Evolutionary conservation across 345 rosid genomes (phyloP).

Genomic region (Heritiera littoralis): DNA sequence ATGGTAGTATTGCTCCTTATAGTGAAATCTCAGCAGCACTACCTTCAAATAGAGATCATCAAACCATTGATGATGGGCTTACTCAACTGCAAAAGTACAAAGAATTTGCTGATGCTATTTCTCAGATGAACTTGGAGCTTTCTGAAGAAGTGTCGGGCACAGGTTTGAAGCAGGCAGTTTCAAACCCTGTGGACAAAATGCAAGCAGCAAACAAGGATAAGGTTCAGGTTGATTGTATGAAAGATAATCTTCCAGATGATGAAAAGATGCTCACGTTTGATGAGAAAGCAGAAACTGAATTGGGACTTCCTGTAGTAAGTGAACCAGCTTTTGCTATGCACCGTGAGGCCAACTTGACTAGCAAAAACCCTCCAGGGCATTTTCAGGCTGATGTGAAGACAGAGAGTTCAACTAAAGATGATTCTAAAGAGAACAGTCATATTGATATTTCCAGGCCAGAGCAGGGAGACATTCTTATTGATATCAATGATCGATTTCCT

Average conservation of each 20-base stretch:
- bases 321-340: slow-evolving; percentile 31
- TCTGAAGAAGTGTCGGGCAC: slow-evolving; percentile 39
- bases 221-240: slow-evolving; percentile 29
- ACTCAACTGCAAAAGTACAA: slow-evolving; percentile 41
- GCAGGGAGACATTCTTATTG: slow-evolving; percentile 68
- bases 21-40: slow-evolving; percentile 32
- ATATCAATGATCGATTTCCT: slow-evolving; percentile 82
- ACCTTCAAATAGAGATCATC: slow-evolving; percentile 29
- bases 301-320: slow-evolving; percentile 31
- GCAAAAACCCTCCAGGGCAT: slow-evolving; percentile 17
- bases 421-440: slow-evolving; percentile 36
- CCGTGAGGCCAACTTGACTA: slow-evolving; percentile 19
- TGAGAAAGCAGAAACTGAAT: slow-evolving; percentile 32
- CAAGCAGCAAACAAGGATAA: slow-evolving; percentile 38
- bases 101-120: slow-evolving; percentile 41
- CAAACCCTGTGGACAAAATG: slow-evolving; percentile 23
- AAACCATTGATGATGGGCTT: slow-evolving; percentile 42
- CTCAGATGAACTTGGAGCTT: slow-evolving; percentile 41
- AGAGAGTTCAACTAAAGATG: slow-evolving; percentile 34
- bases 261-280: slow-evolving; percentile 22
- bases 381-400: background rate
- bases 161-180: slow-evolving; percentile 39
- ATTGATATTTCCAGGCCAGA: slow-evolving; percentile 36
- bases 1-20: slow-evolving; percentile 22
- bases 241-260: slow-evolving; percentile 23